A percentile compares a stretch with the other conserved stretches of the same genome.
phyloP scores from a whole-genome alignment of 768 basidiomycete genomes.

The Nidularia pulvinata region DNA sequence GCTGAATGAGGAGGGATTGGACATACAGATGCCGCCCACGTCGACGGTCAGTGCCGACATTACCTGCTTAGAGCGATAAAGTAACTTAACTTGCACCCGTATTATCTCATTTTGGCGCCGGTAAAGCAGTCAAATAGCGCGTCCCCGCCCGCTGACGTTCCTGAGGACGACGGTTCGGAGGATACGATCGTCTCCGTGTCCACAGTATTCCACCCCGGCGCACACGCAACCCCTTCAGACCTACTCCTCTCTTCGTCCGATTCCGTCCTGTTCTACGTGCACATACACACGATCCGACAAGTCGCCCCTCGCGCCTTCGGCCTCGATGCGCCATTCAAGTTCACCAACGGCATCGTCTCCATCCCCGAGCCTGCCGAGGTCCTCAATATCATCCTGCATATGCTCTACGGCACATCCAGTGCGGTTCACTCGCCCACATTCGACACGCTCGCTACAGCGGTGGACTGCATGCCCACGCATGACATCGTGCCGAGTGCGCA shows the following conservation, averaged over 20 bases:
- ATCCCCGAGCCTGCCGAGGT: slow-evolving; percentile 41
- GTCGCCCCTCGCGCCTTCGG: slow-evolving; percentile 18
- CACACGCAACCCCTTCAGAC: slow-evolving; percentile 10
- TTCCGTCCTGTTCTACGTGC: slow-evolving; percentile 63
- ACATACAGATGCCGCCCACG: too few relatives aligned
- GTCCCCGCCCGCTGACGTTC: background rate
- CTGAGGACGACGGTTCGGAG: background rate
- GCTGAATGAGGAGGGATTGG: too few relatives aligned
- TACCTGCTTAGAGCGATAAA: too few relatives aligned
- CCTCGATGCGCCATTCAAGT: slow-evolving; percentile 15
- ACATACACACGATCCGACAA: slow-evolving; percentile 38
- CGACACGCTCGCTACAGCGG: slow-evolving; percentile 41
- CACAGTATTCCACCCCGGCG: slow-evolving; percentile 17
- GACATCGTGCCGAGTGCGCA: slow-evolving; percentile 15
- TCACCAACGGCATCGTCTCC: slow-evolving; percentile 30
- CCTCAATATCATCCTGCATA: slow-evolving; percentile 57
- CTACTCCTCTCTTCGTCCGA: slow-evolving; percentile 50
- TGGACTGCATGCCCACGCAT: slow-evolving; percentile 29
- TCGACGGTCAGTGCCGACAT: too few relatives aligned
- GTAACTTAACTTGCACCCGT: too few relatives aligned
- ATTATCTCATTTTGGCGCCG: too few relatives aligned
- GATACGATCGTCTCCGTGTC: slow-evolving; percentile 12
- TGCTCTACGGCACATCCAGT: slow-evolving; percentile 48
- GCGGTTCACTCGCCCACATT: slow-evolving; percentile 51
- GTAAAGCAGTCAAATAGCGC: background rate